These are phyloP conservation scores for Fraxinus pennsylvanica DNA, from an alignment of 257 asterid genomes.

Conservation along the genomic window DNA sequence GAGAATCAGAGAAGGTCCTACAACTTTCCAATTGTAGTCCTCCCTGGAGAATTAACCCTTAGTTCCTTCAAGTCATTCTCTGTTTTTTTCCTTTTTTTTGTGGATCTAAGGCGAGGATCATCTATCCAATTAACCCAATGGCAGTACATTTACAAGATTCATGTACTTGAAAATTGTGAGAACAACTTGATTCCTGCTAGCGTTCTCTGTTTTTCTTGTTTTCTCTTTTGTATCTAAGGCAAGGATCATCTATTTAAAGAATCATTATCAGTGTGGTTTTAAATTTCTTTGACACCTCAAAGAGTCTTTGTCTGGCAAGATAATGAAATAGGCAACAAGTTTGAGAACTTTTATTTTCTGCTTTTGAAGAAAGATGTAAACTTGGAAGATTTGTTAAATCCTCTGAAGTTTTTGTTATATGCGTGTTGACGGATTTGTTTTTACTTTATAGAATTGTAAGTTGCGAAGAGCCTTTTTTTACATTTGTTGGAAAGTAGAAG, in stretches of 20 bases:
- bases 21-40: background rate
- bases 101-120: background rate
- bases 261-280: background rate
- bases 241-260: background rate
- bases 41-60: background rate
- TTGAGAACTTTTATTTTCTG: background rate
- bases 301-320: background rate
- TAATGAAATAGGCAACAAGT: background rate
- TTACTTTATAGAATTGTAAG: slow-evolving; percentile 1
- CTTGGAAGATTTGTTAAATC: background rate
- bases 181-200: background rate
- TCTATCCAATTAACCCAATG: background rate
- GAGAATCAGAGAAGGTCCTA: background rate
- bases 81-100: no score
- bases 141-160: background rate
- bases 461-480: background rate
- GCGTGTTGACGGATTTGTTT: background rate
- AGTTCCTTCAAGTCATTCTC: no score
- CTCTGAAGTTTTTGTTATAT: background rate
- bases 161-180: background rate
- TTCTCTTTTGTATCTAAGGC: background rate
- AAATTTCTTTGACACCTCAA: background rate
- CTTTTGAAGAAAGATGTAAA: background rate
- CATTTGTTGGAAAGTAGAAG: background rate
- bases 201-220: background rate